phyloP scores from a whole-genome alignment of 2,329 filamentous ascomycete species.

The Alternaria angustiovoidea region DNA sequence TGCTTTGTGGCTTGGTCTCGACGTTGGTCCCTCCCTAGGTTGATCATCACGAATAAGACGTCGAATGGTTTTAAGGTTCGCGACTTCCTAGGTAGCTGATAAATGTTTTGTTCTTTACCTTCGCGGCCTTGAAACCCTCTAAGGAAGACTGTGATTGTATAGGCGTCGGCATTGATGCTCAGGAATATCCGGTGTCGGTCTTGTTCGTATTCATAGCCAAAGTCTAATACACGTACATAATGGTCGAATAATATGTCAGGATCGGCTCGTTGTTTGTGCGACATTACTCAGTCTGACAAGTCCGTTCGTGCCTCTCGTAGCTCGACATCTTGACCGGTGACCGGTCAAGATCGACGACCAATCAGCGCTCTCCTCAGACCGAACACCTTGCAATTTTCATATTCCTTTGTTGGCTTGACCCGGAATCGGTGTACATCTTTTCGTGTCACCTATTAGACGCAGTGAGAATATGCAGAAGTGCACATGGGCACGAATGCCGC shows the following conservation, averaged over 20 bases:
- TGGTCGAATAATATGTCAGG: background rate
- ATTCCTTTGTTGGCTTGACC: constrained; percentile 11
- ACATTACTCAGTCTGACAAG: constrained; percentile 1
- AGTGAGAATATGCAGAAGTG: constrained; percentile 6
- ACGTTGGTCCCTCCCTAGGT: background rate
- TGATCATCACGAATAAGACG: background rate
- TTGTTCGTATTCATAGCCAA: background rate
- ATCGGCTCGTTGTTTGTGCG: background rate
- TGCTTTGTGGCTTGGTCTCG: background rate
- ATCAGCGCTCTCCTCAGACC: constrained; percentile 10
- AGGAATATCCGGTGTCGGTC: background rate
- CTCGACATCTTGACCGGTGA: constrained; percentile 5
- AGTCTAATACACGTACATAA: background rate
- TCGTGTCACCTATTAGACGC: constrained; percentile 13
- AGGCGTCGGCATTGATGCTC: background rate
- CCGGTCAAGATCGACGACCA: constrained; percentile 20
- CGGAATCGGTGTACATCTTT: constrained; percentile 13
- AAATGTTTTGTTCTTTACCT: background rate
- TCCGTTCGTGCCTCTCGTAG: background rate
- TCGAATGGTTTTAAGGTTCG: background rate
- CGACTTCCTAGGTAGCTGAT: background rate
- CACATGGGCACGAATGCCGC: constrained; percentile 6
- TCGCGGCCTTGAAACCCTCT: background rate
- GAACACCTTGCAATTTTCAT: constrained; percentile 14
- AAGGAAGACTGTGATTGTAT: background rate